Conservation (phyloP, 1,139 yeast species). For the Suhomyces kunorum region DNA sequence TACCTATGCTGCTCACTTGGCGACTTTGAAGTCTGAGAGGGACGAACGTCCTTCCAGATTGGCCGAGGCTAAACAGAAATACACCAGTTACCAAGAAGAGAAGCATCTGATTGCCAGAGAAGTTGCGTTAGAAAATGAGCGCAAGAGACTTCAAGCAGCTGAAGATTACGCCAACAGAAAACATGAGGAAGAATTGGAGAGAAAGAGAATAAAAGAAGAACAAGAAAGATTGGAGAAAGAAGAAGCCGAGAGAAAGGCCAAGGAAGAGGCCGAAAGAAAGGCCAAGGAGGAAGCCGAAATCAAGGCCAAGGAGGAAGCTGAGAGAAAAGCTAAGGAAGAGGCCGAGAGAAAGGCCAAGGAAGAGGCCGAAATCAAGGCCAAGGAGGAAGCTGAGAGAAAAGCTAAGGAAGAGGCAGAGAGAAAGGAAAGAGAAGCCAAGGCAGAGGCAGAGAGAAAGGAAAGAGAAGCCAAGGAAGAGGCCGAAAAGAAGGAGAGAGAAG, state of each 20-base stretch:
- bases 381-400: constrained; percentile 31
- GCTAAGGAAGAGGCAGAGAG: constrained; percentile 2
- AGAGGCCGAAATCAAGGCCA: constrained; percentile 25
- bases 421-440: constrained; percentile 20
- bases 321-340: constrained; percentile 20
- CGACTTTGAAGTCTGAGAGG: constrained; percentile 42
- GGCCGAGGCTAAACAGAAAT: constrained; percentile 44
- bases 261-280: constrained; percentile 22
- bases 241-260: constrained; percentile 31
- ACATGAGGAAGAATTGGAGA: constrained; percentile 50
- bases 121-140: constrained; percentile 44
- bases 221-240: constrained; percentile 35
- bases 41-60: constrained; percentile 40
- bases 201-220: constrained; percentile 35
- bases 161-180: constrained; percentile 51
- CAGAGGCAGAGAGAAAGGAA: constrained; percentile 32
- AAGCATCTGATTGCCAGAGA: constrained; percentile 41
- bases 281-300: constrained; percentile 22
- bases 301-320: constrained; percentile 25
- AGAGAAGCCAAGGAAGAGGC: constrained; percentile 6
- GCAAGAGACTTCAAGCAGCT: constrained; percentile 48
- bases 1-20: constrained; percentile 48
- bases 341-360: constrained; percentile 18
- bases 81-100: constrained; percentile 47
- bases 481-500: constrained; percentile 14